phyloP scores from a whole-genome alignment of 192 early-diverging fungal genomes.

The Cetraspora pellucida region DNA sequence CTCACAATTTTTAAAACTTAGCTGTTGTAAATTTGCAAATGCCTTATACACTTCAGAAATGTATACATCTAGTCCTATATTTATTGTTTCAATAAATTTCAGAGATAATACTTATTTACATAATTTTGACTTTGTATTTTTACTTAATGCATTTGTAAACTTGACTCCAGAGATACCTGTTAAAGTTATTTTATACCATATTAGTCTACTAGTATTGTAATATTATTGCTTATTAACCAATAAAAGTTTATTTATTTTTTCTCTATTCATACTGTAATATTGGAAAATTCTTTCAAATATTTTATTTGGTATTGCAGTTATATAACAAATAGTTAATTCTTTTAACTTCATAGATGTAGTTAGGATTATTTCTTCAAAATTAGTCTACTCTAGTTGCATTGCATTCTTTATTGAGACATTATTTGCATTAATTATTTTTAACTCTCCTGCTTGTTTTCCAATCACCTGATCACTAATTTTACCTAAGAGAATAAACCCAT shows the following conservation, averaged over 20 bases:
- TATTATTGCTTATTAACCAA: conserved; percentile 9
- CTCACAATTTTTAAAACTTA: not conserved
- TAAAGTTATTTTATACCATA: conserved; percentile 6
- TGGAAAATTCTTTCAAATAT: not conserved
- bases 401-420: not conserved
- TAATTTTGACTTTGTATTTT: not conserved
- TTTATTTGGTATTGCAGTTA: not conserved
- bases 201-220: not conserved
- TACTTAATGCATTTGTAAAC: not conserved
- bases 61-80: conserved; percentile 4
- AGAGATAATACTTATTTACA: not conserved
- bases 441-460: not conserved
- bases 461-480: not conserved
- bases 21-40: not conserved
- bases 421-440: no score
- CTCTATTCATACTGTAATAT: no score
- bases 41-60: conserved; percentile 13
- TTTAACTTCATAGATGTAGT: not conserved
- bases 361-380: not conserved
- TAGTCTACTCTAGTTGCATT: not conserved
- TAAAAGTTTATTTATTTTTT: not conserved
- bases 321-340: no score
- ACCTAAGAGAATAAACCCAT: conserved; percentile 14
- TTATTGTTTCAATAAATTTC: conserved; percentile 8
- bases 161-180: not conserved